Evolutionary conservation across 352 stramenopile species (phyloP).

Genomic region (Pythium guiyangense): DNA sequence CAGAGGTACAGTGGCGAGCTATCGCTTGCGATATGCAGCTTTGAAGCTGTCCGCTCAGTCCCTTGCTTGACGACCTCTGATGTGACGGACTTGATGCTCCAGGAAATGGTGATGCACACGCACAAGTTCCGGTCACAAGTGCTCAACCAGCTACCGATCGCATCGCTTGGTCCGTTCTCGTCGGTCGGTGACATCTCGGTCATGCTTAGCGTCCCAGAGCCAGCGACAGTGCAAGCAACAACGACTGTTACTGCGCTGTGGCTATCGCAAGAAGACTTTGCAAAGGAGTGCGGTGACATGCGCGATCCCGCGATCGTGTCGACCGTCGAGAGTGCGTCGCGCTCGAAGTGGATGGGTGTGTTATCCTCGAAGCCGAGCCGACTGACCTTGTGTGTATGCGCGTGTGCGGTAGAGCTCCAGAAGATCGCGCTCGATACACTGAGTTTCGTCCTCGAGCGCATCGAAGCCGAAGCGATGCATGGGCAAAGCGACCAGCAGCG

Average conservation of each 20-base stretch:
- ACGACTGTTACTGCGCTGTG: constrained; percentile 30
- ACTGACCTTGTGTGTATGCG: not conserved
- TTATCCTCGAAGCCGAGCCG: not conserved
- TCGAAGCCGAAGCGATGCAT: constrained; percentile 42
- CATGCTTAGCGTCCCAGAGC: constrained; percentile 25
- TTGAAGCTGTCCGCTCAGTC: not conserved
- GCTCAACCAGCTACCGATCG: constrained; percentile 22
- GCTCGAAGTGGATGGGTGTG: not conserved
- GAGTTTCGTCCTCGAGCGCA: constrained; percentile 38
- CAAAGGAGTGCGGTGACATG: constrained; percentile 33
- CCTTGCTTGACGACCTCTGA: too few relatives aligned
- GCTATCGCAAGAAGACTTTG: constrained; percentile 31
- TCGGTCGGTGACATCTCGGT: constrained; percentile 35
- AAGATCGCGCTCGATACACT: constrained; percentile 48
- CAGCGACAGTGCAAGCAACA: constrained; percentile 27
- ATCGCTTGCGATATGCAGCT: not conserved
- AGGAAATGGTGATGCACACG: constrained; percentile 19
- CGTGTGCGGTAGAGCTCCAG: constrained; percentile 32
- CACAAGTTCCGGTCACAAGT: constrained; percentile 23
- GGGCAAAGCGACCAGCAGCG: constrained; percentile 32
- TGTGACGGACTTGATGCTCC: not conserved
- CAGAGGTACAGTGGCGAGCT: constrained; percentile 4
- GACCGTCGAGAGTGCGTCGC: constrained; percentile 20
- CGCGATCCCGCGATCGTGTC: constrained; percentile 24
- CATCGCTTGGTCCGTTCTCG: constrained; percentile 32